Conservation (phyloP, 1,284 basidiomycete genomes). For the Ustilago vetiveriae region DNA sequence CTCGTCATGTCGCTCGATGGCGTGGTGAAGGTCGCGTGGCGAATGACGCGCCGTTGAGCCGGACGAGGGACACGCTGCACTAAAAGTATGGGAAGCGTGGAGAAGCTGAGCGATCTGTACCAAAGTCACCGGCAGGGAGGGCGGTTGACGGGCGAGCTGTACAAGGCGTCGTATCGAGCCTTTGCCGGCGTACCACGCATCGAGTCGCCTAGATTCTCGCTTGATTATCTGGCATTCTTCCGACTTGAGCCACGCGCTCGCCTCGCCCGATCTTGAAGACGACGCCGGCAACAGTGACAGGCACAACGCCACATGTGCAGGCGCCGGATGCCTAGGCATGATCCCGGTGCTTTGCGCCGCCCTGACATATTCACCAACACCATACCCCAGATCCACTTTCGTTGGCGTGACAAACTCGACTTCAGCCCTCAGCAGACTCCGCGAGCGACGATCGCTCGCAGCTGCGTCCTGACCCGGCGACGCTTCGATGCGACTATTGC, state of each 20-base stretch:
- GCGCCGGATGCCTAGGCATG: conserved; percentile 22
- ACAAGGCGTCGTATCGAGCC: conserved; percentile 49
- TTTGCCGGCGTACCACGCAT: conserved; percentile 43
- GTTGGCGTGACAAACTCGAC: conserved; percentile 57
- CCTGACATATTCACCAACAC: conserved; percentile 25
- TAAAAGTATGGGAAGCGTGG: conserved; percentile 49
- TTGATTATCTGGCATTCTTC: conserved; percentile 31
- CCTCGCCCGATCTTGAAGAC: conserved; percentile 8
- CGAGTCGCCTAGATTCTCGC: conserved; percentile 42
- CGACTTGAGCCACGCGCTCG: conserved; percentile 28
- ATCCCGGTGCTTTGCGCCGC: conserved; percentile 17
- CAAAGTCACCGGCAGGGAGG: conserved; percentile 34
- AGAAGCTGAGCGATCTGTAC: conserved; percentile 53
- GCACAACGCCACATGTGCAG: conserved; percentile 53
- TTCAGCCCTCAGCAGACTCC: conserved; percentile 33
- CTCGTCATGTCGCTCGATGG: conserved; percentile 54
- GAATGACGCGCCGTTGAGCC: conserved; percentile 48
- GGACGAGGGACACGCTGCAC: conserved; percentile 52
- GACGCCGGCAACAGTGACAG: conserved; percentile 40
- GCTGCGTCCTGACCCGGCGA: conserved; percentile 45
- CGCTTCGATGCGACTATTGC: conserved; percentile 53
- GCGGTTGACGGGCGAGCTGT: conserved; percentile 43
- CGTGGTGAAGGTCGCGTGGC: conserved; percentile 55
- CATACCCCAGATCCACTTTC: conserved; percentile 20
- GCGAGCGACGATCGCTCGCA: conserved; percentile 14